These are phyloP conservation scores for Phyllosticta citriasiana DNA, from an alignment of 2,329 filamentous ascomycete genomes.

Conservation along the genomic window DNA sequence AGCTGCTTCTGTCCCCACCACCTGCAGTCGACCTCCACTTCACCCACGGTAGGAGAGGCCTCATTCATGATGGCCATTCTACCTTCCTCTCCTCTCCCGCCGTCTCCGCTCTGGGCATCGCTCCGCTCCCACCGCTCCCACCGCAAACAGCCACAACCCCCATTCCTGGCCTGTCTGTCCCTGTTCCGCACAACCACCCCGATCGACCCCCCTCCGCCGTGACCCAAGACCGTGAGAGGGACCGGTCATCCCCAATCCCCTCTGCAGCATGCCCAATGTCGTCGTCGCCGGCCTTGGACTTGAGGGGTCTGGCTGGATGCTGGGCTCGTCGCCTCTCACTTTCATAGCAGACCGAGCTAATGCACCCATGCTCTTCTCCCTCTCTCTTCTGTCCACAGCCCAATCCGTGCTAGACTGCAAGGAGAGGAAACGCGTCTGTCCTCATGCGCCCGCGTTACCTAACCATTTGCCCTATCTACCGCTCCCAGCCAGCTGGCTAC, in stretches of 20 bases:
- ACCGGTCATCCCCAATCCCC: neutral
- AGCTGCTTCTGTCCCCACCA: neutral
- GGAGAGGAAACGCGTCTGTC: neutral
- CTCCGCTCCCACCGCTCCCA: neutral
- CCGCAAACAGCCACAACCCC: neutral
- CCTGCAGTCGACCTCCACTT: too few relatives aligned
- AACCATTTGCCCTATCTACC: neutral
- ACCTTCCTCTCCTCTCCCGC: neutral
- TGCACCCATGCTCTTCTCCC: neutral
- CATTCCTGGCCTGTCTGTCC: neutral
- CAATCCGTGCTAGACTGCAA: neutral
- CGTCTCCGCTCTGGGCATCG: neutral
- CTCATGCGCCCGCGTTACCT: neutral
- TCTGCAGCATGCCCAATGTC: neutral
- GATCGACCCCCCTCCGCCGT: too few relatives aligned
- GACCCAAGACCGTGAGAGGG: too few relatives aligned
- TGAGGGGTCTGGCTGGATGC: neutral
- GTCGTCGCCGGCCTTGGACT: neutral
- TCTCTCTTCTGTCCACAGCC: neutral
- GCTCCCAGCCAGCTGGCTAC: neutral
- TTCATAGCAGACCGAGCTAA: neutral
- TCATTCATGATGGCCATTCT: too few relatives aligned
- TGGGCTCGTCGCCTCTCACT: neutral
- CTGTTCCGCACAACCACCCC: too few relatives aligned
- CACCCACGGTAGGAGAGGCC: too few relatives aligned